A percentile compares a stretch with the other conserved stretches of the same genome.
Conservation (phyloP, 345 rosid genomes). For the Eucalyptus pauciflora region DNA sequence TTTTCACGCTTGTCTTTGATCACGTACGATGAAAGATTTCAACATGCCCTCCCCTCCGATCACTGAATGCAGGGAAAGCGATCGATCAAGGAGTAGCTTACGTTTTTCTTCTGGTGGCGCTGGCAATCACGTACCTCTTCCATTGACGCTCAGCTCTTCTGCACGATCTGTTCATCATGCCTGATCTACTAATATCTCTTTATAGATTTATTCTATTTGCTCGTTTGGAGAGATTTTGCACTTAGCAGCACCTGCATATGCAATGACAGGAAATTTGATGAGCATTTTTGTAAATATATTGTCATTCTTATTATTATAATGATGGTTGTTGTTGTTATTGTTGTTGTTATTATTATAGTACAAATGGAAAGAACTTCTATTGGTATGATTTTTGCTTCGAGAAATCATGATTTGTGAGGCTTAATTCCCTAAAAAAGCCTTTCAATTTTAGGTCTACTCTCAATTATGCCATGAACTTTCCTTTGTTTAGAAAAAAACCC, state of each 20-base stretch:
- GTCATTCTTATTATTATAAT: background rate
- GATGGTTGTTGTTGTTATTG: background rate
- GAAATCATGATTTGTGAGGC: background rate
- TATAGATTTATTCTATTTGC: background rate
- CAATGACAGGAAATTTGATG: background rate
- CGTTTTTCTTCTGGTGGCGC: slow-evolving; percentile 3
- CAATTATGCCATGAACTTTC: background rate
- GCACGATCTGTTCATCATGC: background rate
- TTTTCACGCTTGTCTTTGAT: background rate
- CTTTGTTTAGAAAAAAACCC: no score
- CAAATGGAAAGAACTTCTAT: background rate
- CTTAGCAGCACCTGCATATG: background rate
- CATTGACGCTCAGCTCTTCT: background rate
- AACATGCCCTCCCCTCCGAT: background rate
- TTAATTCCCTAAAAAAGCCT: no score
- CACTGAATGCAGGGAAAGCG: slow-evolving; percentile 1
- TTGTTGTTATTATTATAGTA: background rate
- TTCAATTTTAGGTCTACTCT: background rate
- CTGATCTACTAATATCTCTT: background rate
- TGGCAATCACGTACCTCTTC: slow-evolving; percentile 7
- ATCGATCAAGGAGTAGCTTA: slow-evolving; percentile 17
- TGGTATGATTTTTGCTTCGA: background rate
- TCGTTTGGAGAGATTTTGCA: background rate
- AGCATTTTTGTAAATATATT: background rate
- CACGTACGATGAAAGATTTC: background rate